Percentiles rank a stretch among this genome's conserved stretches.
phyloP scores from a whole-genome alignment of 257 asterid genomes.

The Lycium barbarum region DNA sequence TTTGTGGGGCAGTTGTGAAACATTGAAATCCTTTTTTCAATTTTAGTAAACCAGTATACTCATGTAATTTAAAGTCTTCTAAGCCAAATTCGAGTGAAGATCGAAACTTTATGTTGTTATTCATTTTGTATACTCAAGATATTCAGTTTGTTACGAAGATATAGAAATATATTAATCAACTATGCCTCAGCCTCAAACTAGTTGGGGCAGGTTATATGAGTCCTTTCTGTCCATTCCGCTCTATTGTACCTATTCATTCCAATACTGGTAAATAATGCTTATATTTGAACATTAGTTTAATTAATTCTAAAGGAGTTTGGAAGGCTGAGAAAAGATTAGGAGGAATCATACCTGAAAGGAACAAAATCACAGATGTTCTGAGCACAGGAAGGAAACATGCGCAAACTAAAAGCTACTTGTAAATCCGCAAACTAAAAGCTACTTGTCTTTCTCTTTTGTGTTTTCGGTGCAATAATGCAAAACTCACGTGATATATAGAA shows the following conservation, averaged over 20 bases:
- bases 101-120: neutral
- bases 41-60: neutral
- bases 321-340: neutral
- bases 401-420: too few relatives aligned
- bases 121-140: neutral
- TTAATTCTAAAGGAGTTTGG: neutral
- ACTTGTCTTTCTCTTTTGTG: neutral
- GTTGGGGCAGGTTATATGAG: neutral
- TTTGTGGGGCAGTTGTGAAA: too few relatives aligned
- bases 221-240: neutral
- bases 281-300: neutral
- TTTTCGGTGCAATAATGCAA: constrained; percentile 6
- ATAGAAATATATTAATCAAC: neutral
- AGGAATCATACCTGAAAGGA: neutral
- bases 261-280: neutral
- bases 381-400: neutral
- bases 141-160: neutral
- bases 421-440: neutral
- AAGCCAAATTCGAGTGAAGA: neutral
- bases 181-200: neutral
- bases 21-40: neutral
- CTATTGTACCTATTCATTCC: neutral
- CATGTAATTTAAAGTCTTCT: neutral
- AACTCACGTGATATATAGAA: neutral
- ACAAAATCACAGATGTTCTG: neutral